Evolutionary conservation across 768 basidiomycete species (phyloP).

Genomic region (Cystofilobasidium capitatum): DNA sequence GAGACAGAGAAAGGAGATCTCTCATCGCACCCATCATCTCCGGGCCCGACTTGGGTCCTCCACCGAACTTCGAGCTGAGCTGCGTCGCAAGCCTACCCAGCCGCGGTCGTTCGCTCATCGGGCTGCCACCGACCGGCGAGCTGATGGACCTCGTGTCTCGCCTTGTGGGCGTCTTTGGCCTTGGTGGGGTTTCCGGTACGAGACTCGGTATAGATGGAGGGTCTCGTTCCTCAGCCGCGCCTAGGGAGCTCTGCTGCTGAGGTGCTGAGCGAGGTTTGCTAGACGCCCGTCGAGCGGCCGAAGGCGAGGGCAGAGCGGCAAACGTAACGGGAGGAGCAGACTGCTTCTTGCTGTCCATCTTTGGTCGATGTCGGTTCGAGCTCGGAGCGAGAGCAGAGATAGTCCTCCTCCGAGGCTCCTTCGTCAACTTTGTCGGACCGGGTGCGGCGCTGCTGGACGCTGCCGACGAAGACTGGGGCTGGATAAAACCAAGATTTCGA

Average conservation of each 20-base stretch:
- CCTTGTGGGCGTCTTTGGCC: not conserved
- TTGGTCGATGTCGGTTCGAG: not conserved
- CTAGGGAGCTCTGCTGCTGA: not conserved
- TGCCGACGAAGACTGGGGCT: not conserved
- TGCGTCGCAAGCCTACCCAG: constrained; percentile 65
- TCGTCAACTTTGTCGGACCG: not conserved
- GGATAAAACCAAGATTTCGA: constrained; percentile 18
- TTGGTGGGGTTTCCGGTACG: no score
- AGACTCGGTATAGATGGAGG: no score
- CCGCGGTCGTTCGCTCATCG: constrained; percentile 47
- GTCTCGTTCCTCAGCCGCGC: no score
- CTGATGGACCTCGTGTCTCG: not conserved
- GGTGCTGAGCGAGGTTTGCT: not conserved
- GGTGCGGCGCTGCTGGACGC: not conserved
- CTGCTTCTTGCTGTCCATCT: not conserved
- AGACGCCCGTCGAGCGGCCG: not conserved
- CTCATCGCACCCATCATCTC: constrained; percentile 56
- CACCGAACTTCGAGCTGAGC: constrained; percentile 55
- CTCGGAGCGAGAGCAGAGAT: not conserved
- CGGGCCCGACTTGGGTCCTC: constrained; percentile 32
- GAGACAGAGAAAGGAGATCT: constrained; percentile 1
- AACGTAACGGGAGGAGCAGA: constrained; percentile 8
- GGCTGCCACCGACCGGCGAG: not conserved
- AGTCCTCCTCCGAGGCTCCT: not conserved
- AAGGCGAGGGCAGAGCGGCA: not conserved